phyloP scores from a whole-genome alignment of 164 flowering plant genomes.

The Stephania japonica region DNA sequence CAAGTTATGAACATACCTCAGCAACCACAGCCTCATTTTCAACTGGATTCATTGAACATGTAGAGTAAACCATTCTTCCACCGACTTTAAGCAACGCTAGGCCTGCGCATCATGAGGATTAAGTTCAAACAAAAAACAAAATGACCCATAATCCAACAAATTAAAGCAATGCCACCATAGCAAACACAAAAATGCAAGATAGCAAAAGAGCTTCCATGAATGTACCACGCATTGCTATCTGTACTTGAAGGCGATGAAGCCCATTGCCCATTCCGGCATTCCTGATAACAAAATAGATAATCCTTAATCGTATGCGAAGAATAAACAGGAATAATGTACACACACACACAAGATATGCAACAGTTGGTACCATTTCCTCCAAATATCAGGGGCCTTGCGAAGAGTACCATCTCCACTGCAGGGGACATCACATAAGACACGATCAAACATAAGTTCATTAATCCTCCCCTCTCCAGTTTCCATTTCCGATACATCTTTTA shows the following conservation, averaged over 20 bases:
- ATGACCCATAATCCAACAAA: not conserved
- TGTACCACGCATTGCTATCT: conserved; percentile 86
- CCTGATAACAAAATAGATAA: conserved; percentile 37
- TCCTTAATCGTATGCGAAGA: not conserved
- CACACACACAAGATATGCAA: conserved; percentile 7
- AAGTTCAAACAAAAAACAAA: no score
- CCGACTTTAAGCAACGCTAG: conserved; percentile 84
- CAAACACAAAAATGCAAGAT: not conserved
- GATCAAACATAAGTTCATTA: conserved; percentile 72
- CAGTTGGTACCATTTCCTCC: conserved; percentile 81
- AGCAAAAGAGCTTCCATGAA: conserved; percentile 1
- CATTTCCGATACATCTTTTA: conserved; percentile 24
- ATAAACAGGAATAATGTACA: not conserved
- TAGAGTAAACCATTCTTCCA: conserved; percentile 96
- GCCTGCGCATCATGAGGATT: conserved; percentile 43
- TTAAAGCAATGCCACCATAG: not conserved
- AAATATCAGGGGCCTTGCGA: conserved; percentile 97
- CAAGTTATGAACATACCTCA: conserved; percentile 51
- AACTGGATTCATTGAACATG: conserved; percentile 98
- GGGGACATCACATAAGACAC: conserved; percentile 96
- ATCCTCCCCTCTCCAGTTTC: conserved; percentile 25
- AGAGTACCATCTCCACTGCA: conserved; percentile 99
- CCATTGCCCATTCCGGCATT: conserved; percentile 91
- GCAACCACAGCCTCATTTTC: conserved; percentile 99
- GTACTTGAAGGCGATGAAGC: conserved; percentile 77